Percentiles rank a stretch among this genome's conserved stretches.
Evolutionary conservation across 2,329 filamentous ascomycete species (phyloP).

Genomic region (Coniochaeta prunicola): DNA sequence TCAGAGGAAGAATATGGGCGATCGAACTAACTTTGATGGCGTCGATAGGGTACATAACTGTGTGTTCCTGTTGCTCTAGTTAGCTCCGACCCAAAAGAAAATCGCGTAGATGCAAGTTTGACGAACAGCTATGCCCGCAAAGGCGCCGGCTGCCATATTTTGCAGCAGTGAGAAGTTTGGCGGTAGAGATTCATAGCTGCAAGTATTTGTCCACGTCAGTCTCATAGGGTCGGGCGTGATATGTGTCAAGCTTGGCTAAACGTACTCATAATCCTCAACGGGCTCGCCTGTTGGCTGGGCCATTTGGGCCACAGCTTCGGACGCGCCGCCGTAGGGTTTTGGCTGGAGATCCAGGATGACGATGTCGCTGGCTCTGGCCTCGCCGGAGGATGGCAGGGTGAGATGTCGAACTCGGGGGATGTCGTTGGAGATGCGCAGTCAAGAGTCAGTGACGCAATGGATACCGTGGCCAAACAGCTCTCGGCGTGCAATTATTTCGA

Average conservation of each 20-base stretch:
- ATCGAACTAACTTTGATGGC: slow-evolving; percentile 71
- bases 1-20: slow-evolving; percentile 4
- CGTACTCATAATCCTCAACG: slow-evolving; percentile 61
- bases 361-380: slow-evolving; percentile 15
- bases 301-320: slow-evolving; percentile 62
- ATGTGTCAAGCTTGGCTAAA: slow-evolving; percentile 11
- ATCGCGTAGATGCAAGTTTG: neutral
- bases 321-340: slow-evolving; percentile 54
- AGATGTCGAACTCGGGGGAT: slow-evolving; percentile 5
- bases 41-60: slow-evolving; percentile 98
- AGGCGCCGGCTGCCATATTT: slow-evolving; percentile 94
- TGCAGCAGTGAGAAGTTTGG: slow-evolving; percentile 89
- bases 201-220: slow-evolving; percentile 8
- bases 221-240: slow-evolving; percentile 8
- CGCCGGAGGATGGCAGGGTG: neutral
- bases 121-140: slow-evolving; percentile 88
- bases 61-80: slow-evolving; percentile 66
- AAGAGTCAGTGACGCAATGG: slow-evolving; percentile 8
- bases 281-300: slow-evolving; percentile 59
- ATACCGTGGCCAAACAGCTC: neutral
- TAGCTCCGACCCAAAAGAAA: slow-evolving; percentile 9
- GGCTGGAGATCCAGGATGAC: slow-evolving; percentile 59
- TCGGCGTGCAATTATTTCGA: neutral
- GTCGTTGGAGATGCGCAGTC: neutral
- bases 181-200: slow-evolving; percentile 85